Conservation (phyloP, 2,329 filamentous ascomycete species). For the Penicillium digitatum region DNA sequence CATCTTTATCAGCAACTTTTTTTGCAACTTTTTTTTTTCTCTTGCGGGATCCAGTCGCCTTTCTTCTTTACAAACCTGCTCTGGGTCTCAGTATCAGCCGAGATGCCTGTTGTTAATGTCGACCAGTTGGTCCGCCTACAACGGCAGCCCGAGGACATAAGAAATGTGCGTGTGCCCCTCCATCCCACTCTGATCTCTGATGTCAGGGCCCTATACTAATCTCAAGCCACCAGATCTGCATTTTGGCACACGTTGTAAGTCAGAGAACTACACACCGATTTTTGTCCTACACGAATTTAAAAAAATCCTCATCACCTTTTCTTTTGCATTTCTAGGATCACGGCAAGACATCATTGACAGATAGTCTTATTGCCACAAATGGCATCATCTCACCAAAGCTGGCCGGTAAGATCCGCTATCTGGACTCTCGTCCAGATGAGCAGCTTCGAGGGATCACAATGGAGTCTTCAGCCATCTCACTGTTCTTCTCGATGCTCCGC, state of each 20-base stretch:
- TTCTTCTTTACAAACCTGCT: conserved; percentile 10
- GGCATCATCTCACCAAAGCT: conserved; percentile 98
- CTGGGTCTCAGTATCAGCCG: conserved; percentile 29
- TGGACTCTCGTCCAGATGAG: conserved; percentile 94
- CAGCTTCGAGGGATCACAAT: conserved; percentile 98
- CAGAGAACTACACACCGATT: background rate
- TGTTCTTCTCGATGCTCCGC: conserved; percentile 89
- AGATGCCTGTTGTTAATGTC: conserved; percentile 86
- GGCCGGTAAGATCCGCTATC: conserved; percentile 94
- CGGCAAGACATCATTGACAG: conserved; percentile 95
- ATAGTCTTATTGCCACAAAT: conserved; percentile 95
- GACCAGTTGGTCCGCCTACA: conserved; percentile 90
- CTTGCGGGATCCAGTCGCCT: conserved; percentile 10
- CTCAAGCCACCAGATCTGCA: conserved; percentile 70
- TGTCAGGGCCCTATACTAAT: conserved; percentile 31
- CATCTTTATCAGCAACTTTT: conserved; percentile 23
- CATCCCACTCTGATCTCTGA: conserved; percentile 27
- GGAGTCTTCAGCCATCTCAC: conserved; percentile 96
- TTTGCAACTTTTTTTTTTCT: conserved; percentile 23
- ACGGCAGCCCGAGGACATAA: conserved; percentile 77
- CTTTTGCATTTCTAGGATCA: conserved; percentile 61
- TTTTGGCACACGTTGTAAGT: conserved; percentile 82
- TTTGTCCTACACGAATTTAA: background rate
- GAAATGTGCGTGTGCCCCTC: conserved; percentile 67
- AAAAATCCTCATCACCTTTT: conserved; percentile 3